A percentile compares a stretch with the other conserved stretches of the same genome.
Evolutionary conservation across 345 rosid genomes (phyloP).

Genomic region (Sisymbrium altissimum): DNA sequence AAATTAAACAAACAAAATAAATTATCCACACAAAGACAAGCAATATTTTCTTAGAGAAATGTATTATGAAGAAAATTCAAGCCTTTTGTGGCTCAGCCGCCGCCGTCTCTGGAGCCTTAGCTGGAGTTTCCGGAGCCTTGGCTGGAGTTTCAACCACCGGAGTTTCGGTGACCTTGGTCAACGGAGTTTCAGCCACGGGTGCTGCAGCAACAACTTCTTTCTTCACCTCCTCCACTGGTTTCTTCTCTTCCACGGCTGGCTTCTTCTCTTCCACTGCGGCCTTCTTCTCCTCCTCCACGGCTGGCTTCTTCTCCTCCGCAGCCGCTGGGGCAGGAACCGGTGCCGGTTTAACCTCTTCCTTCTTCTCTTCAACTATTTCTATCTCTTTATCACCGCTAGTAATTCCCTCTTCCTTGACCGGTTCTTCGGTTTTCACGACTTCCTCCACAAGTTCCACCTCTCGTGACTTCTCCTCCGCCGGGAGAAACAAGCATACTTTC

Average conservation of each 20-base stretch:
- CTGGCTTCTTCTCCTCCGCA: slow-evolving; percentile 12
- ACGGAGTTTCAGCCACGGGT: slow-evolving; percentile 10
- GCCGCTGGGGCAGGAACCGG: background rate
- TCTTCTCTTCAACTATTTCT: slow-evolving; percentile 47
- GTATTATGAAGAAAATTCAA: slow-evolving; percentile 22
- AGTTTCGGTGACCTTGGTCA: background rate
- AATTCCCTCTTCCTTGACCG: slow-evolving; percentile 15
- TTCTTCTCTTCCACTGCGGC: slow-evolving; percentile 31
- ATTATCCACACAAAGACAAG: slow-evolving; percentile 29
- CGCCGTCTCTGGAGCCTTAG: slow-evolving; percentile 14
- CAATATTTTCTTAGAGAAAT: slow-evolving; percentile 6
- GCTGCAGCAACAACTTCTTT: slow-evolving; percentile 29
- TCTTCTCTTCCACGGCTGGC: slow-evolving; percentile 31
- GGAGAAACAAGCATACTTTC: slow-evolving; percentile 8
- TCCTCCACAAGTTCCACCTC: slow-evolving; percentile 34
- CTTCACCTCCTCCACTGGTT: slow-evolving; percentile 40
- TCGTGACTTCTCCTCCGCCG: slow-evolving; percentile 40
- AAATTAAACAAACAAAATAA: slow-evolving; percentile 17
- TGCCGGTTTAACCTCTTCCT: slow-evolving; percentile 32
- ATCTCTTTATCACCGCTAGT: slow-evolving; percentile 30
- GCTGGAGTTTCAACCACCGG: slow-evolving; percentile 7
- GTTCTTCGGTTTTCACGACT: slow-evolving; percentile 23
- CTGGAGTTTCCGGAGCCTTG: slow-evolving; percentile 11
- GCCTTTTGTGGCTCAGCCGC: slow-evolving; percentile 44
- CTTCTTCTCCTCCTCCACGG: slow-evolving; percentile 29